Percentiles rank a stretch among this genome's conserved stretches.
phyloP scores from a whole-genome alignment of 179 eudicot species.

The Beta lomatogona region DNA sequence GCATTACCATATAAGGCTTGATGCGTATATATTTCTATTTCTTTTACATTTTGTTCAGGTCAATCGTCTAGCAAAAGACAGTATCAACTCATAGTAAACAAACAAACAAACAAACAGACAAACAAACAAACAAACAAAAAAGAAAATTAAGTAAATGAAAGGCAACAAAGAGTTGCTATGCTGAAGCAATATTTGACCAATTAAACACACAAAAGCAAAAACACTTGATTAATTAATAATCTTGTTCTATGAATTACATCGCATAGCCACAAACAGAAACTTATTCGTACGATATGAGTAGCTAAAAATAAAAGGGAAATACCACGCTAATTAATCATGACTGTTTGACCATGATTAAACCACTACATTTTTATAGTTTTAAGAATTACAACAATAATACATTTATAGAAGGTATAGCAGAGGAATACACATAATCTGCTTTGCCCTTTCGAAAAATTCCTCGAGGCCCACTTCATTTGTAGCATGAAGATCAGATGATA shows the following conservation, averaged over 20 bases:
- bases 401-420: slow-evolving; percentile 18
- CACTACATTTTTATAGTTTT: background rate
- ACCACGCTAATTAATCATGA: background rate
- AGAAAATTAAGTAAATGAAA: too few relatives aligned
- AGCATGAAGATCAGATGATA: slow-evolving; percentile 27
- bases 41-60: too few relatives aligned
- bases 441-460: slow-evolving; percentile 43
- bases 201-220: background rate
- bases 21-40: too few relatives aligned
- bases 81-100: too few relatives aligned
- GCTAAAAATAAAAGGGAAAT: background rate
- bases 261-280: background rate
- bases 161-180: too few relatives aligned
- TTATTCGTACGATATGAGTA: background rate
- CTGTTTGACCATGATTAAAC: background rate
- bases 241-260: background rate
- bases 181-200: background rate
- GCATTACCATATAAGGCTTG: too few relatives aligned
- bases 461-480: slow-evolving; percentile 50
- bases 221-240: background rate
- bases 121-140: too few relatives aligned
- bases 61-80: too few relatives aligned
- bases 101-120: too few relatives aligned
- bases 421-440: slow-evolving; percentile 43
- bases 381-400: background rate